Base-by-base conservation (phyloP, 1,284 basidiomycete species). In the Xerocomus minutiporus region DNA sequence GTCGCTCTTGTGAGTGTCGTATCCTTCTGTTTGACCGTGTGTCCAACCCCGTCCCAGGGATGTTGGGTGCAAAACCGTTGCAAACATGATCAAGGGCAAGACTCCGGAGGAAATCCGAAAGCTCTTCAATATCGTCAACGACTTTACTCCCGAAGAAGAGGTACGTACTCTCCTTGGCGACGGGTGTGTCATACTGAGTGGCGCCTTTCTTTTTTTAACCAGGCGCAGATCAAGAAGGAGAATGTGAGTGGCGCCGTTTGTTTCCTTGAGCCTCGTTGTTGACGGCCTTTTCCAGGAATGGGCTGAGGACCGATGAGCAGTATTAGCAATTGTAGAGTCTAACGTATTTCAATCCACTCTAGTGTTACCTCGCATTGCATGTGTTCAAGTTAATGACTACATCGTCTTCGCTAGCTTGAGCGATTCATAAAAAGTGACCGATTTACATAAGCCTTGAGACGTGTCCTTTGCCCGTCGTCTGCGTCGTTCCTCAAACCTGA, bases 61-160 rank as follows among this genome's bases (percentile, higher is more conserved):
- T 69, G 94, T 99, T 56, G 97, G 97, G 1, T 99, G 97, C 84
- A 98, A 99, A 82, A 99, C 96, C 13, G 97, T 99, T 8, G 97
- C 97, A 28, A 98, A 99, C 81, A 99, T 99, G 97, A 97, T 97
- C 79, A 97, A 97, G 77, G 94, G 94, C 41, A 97, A 97, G 81
- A 93, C 92, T 8, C 92, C 93, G 15, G 91, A 95, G 69, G 94
- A 97, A 74, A 96, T 96, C 64, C 89, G 93, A 57, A 95, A 96
- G 69, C 81, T 96, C 45, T 96, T 97, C 82, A 97, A 97, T 81
- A 95, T 96, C 58, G 89, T 93, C 53, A 97, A 97, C 71, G 97
- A 99, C 75, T 99, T 99, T 69, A 98, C 96, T 3, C 94, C 96
- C 29, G 97, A 99, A 71, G 97, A 99, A 72, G 97, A 99, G 85